Percentiles rank a stretch among this genome's conserved stretches.
Conservation (phyloP, 2,329 filamentous ascomycete genomes). For the Penicillium sp. region DNA sequence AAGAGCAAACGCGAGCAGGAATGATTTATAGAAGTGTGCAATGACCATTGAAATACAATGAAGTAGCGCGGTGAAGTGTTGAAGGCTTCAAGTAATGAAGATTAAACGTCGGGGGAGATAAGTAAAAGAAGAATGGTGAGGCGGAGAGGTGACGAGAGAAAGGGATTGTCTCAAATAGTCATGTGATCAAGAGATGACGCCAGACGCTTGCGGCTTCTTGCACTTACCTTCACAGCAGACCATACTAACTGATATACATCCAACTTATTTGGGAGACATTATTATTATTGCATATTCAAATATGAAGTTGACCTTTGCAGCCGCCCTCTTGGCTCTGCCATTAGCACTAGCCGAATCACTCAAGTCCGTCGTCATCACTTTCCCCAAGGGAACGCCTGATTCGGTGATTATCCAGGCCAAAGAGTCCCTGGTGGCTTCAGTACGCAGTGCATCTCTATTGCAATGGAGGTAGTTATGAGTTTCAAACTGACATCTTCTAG, state of each 20-base stretch:
- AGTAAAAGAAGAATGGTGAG: background rate
- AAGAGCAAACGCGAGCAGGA: background rate
- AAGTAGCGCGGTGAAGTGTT: background rate
- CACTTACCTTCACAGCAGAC: background rate
- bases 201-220: background rate
- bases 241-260: background rate
- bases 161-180: slow-evolving; percentile 14
- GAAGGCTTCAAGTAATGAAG: background rate
- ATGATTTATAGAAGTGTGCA: background rate
- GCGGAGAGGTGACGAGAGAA: slow-evolving; percentile 1
- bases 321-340: slow-evolving; percentile 55
- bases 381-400: slow-evolving; percentile 67
- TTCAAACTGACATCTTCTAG: slow-evolving; percentile 33
- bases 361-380: slow-evolving; percentile 77
- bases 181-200: slow-evolving; percentile 19
- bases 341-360: slow-evolving; percentile 61
- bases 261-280: background rate
- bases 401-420: slow-evolving; percentile 69
- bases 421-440: slow-evolving; percentile 65
- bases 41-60: slow-evolving; percentile 4
- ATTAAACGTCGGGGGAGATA: background rate
- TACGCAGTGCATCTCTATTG: slow-evolving; percentile 31
- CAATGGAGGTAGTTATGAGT: background rate
- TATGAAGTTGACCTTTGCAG: slow-evolving; percentile 66
- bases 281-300: background rate